phyloP scores from a whole-genome alignment of 2,329 filamentous ascomycete species.

The Didymella lethalis region DNA sequence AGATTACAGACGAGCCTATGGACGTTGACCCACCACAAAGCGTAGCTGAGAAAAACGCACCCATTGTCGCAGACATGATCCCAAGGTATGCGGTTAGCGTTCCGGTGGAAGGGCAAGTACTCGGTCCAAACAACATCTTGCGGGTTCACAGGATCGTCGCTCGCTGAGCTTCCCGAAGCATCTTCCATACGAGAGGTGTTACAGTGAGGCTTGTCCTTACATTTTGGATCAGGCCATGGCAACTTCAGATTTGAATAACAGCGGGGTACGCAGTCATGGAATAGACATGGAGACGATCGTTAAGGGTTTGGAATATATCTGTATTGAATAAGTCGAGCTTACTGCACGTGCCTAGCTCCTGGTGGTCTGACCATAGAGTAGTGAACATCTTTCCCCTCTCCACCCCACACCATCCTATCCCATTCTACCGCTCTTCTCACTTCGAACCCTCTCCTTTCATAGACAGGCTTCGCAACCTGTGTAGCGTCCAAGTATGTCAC shows the following conservation, averaged over 20 bases:
- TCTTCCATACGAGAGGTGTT: neutral
- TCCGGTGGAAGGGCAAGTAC: neutral
- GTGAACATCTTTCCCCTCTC: constrained; percentile 44
- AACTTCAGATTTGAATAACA: neutral
- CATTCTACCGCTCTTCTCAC: constrained; percentile 31
- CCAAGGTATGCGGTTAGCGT: neutral
- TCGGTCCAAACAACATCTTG: neutral
- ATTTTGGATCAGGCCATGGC: neutral
- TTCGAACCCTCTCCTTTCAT: constrained; percentile 46
- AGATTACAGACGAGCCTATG: neutral
- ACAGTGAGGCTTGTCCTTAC: neutral
- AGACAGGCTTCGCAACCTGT: constrained; percentile 49
- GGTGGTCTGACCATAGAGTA: constrained; percentile 34
- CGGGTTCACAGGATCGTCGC: neutral
- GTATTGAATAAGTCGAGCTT: neutral
- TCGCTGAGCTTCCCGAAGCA: neutral
- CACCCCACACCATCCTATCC: constrained; percentile 40
- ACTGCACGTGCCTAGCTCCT: neutral
- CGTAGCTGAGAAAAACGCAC: neutral
- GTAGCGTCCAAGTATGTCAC: constrained; percentile 53
- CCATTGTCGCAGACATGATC: neutral
- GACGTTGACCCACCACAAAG: neutral
- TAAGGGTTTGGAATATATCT: too few relatives aligned
- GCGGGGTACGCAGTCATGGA: neutral
- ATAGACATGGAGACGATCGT: neutral